Evolutionary conservation across 805 yeast species (phyloP), one percentile per base, ranked within the genome.

Genomic region (Tetrapisispora iriomotensis): DNA sequence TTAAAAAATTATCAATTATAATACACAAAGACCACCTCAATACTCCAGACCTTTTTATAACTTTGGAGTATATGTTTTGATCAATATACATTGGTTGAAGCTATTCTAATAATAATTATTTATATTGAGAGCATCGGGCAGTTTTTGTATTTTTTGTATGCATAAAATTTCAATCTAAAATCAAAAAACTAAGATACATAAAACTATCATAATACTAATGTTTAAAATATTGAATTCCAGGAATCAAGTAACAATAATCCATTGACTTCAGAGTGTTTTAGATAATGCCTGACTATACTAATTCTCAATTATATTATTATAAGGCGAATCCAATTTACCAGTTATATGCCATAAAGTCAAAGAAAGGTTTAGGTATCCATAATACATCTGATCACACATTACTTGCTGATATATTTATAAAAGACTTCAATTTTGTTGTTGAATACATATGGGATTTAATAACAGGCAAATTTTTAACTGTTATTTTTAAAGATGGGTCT

Each of bases 401-500:
- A 14, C 41, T 58, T 3, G 49, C 50, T 4, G 36, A 46, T 12
- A 49, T 50, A 4, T 41, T 43, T 8, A 43, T 56, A 27, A 46
- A 53, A 30, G 53, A 54, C 37, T 31, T 44, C 20, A 38, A 34
- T 3, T 46, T 40, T 22, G 37, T 54, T 14, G 44, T 42, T 6
- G 42, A 41, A 2, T 45, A 25, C 24, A 44, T 45, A 25, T 58
- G 62, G 62, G 60, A 56, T 30, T 23, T 15, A 2, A n/a, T 43
- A 2, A 39, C 41, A 13, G 58, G 60, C 4, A 47, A 42, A 34
- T 62, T 75, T 24, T 45, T 79, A 25, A 71, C 76, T 6, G 52
- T 77, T 2, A 63, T 75, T 8, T 53, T 54, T 22, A 43, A 38
- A 8, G 59, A 72, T 56, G 82, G 79, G 41, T 42, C 64, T 40